A percentile compares a stretch with the other conserved stretches of the same genome.
Conservation (phyloP, 139 green algal genomes). For the Trebouxia sp. region DNA sequence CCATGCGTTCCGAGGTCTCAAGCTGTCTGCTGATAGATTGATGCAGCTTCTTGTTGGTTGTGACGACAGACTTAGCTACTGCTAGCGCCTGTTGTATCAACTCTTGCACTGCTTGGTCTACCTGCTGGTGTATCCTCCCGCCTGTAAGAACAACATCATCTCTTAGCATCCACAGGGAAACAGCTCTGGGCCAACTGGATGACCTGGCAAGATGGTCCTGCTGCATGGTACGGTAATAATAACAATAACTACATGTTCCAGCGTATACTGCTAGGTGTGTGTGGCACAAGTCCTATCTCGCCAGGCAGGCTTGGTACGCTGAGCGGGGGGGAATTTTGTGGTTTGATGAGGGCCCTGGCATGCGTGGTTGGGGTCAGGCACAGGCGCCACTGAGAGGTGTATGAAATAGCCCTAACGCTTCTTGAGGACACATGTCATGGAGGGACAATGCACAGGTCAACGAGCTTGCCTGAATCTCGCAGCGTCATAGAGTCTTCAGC, state of each 20-base stretch:
- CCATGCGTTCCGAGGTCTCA: conserved; percentile 59
- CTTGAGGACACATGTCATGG: not conserved
- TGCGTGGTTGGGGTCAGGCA: too few species aligned
- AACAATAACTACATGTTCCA: too few species aligned
- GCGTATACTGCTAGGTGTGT: too few species aligned
- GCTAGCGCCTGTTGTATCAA: conserved; percentile 71
- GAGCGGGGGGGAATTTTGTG: too few species aligned
- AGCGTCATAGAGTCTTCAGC: conserved; percentile 57
- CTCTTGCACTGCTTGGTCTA: conserved; percentile 69
- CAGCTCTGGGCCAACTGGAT: too few species aligned
- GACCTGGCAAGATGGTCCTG: too few species aligned
- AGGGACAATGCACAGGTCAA: not conserved
- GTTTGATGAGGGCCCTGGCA: too few species aligned
- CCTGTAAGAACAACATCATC: not conserved
- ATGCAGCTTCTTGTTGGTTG: conserved; percentile 60
- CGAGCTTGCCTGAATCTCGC: conserved; percentile 26
- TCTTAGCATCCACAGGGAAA: not conserved
- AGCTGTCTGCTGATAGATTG: conserved; percentile 49
- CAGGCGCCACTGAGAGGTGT: too few species aligned
- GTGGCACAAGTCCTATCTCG: too few species aligned
- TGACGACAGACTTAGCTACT: conserved; percentile 66
- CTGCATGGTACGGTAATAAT: too few species aligned
- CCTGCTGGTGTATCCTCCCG: conserved; percentile 32
- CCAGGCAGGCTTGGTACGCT: too few species aligned
- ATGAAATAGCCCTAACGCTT: too few species aligned